These are phyloP conservation scores for Alternaria metachromatica DNA, from an alignment of 2,329 filamentous ascomycete genomes.

Conservation along the genomic window DNA sequence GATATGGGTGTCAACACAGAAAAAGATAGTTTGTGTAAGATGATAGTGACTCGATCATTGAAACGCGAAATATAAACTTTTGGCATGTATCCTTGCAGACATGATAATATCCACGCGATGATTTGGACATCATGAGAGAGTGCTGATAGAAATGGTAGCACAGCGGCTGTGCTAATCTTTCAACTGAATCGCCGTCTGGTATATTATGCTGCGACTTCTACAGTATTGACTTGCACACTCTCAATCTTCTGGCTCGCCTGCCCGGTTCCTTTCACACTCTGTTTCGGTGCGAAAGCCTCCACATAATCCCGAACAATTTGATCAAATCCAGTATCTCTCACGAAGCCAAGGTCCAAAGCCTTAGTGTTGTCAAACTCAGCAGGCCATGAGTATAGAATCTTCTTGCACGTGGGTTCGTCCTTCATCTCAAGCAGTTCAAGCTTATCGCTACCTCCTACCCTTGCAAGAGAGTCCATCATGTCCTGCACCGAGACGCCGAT, in stretches of 20 bases:
- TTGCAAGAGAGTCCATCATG: conserved; percentile 61
- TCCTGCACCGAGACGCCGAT: conserved; percentile 56
- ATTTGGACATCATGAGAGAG: background rate
- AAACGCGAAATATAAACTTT: fast-evolving
- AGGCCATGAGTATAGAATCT: conserved; percentile 61
- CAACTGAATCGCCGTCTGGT: background rate
- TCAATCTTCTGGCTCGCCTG: background rate
- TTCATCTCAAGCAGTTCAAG: conserved; percentile 56
- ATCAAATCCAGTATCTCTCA: conserved; percentile 52
- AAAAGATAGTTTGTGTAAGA: background rate
- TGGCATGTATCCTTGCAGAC: background rate
- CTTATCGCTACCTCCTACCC: conserved; percentile 59
- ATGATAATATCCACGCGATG: background rate
- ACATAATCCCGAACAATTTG: conserved; percentile 50
- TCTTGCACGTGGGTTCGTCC: conserved; percentile 53
- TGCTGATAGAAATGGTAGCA: fast-evolving
- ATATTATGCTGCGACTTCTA: background rate
- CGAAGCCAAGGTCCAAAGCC: conserved; percentile 59
- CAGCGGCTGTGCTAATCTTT: background rate
- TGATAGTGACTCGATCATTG: background rate
- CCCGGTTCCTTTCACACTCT: background rate
- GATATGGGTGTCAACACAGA: background rate
- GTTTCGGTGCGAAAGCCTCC: background rate
- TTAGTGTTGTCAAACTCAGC: conserved; percentile 60
- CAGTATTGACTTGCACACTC: background rate